Evolutionary conservation across 2,329 filamentous ascomycete genomes (phyloP).

Genomic region (Phyllosticta citrichinensis): DNA sequence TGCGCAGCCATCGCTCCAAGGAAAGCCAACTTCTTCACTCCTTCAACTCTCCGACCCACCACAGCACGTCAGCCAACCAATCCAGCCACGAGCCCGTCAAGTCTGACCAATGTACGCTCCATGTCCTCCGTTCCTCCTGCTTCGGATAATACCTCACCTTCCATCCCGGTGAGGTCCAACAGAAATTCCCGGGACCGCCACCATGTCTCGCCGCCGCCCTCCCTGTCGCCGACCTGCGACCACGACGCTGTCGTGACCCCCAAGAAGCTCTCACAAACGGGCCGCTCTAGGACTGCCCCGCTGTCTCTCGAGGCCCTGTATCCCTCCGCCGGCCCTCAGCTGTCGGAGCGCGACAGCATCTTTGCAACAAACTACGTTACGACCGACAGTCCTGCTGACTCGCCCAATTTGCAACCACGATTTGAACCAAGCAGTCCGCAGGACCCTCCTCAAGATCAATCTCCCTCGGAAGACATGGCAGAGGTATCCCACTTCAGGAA

Average conservation of each 20-base stretch:
- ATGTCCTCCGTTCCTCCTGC: conserved; percentile 31
- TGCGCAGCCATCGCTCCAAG: background rate
- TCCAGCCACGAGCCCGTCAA: conserved; percentile 10
- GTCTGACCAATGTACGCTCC: conserved; percentile 33
- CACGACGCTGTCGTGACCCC: conserved; percentile 19
- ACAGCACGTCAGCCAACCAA: conserved; percentile 24
- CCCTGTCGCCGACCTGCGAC: conserved; percentile 9
- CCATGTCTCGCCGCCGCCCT: conserved; percentile 13
- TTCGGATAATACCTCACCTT: conserved; percentile 29
- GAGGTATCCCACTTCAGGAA: conserved; percentile 21
- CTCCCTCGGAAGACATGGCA: conserved; percentile 22
- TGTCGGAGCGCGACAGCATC: conserved; percentile 54
- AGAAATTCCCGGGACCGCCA: conserved; percentile 16
- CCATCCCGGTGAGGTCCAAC: conserved; percentile 31
- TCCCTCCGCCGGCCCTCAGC: conserved; percentile 37
- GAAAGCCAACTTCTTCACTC: conserved; percentile 1
- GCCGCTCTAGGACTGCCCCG: conserved; percentile 30
- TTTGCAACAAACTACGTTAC: conserved; percentile 52
- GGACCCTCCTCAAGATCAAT: conserved; percentile 13
- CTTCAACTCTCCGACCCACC: conserved; percentile 14
- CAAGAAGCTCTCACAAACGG: conserved; percentile 25
- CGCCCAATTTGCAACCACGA: conserved; percentile 25
- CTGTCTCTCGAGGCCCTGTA: conserved; percentile 25
- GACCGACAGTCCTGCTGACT: conserved; percentile 37
- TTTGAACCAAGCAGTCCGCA: conserved; percentile 19